Percentiles rank a stretch among this genome's conserved stretches.
Conservation (phyloP, 139 green algal genomes). For the Chlamydomonas incerta region DNA sequence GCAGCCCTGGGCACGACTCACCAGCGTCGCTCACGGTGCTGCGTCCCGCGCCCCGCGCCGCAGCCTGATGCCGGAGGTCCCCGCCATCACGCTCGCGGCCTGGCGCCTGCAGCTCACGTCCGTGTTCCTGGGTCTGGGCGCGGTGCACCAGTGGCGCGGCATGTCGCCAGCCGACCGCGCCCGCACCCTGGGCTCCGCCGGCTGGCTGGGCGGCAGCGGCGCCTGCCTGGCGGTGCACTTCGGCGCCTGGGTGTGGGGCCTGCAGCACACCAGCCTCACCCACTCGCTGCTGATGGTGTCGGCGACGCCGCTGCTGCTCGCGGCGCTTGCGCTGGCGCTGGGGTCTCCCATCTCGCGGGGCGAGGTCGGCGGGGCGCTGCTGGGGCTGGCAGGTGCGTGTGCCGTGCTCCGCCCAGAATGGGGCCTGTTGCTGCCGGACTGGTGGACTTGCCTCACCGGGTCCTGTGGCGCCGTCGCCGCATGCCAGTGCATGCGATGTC, state of each 20-base stretch:
- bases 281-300: conserved; percentile 87
- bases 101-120: conserved; percentile 81
- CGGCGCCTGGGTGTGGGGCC: conserved; percentile 71
- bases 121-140: conserved; percentile 58
- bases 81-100: conserved; percentile 72
- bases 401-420: too few species aligned
- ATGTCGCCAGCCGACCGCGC: conserved; percentile 31
- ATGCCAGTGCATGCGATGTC: too few species aligned
- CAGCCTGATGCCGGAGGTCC: conserved; percentile 69
- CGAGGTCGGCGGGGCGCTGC: conserved; percentile 61
- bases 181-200: neutral
- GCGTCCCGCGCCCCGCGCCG: neutral
- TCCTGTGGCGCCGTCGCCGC: too few species aligned
- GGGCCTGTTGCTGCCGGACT: too few species aligned
- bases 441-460: too few species aligned
- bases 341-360: conserved; percentile 70
- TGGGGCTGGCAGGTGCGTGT: conserved; percentile 58
- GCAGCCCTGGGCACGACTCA: neutral
- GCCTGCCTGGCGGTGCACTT: conserved; percentile 82
- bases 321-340: conserved; percentile 50
- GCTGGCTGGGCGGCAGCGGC: conserved; percentile 59
- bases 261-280: conserved; percentile 78
- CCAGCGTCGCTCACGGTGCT: too few species aligned
- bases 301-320: conserved; percentile 80
- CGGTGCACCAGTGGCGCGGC: conserved; percentile 58